phyloP scores from a whole-genome alignment of 1,284 basidiomycete genomes.

The Flammula alnicola region DNA sequence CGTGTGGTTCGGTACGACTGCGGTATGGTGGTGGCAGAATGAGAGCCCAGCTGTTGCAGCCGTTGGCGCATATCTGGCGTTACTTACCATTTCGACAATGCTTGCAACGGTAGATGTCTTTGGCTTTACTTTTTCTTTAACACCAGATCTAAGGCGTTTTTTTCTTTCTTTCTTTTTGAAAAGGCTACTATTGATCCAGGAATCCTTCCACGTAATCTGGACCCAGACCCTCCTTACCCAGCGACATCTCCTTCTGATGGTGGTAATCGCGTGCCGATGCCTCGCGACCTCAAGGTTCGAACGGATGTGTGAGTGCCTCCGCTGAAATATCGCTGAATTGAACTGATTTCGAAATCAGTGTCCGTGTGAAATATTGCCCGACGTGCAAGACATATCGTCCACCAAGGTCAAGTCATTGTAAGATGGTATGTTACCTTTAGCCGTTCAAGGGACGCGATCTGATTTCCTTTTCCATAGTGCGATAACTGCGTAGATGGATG shows the following conservation, averaged over 20 bases:
- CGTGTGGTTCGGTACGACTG: conserved; percentile 84
- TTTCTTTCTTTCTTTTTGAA: conserved; percentile 16
- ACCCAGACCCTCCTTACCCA: conserved; percentile 81
- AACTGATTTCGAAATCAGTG: conserved; percentile 46
- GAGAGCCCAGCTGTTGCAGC: conserved; percentile 73
- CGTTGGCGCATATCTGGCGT: conserved; percentile 78
- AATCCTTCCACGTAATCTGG: conserved; percentile 84
- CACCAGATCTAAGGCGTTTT: not conserved
- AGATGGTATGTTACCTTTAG: conserved; percentile 62
- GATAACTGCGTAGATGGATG: conserved; percentile 93
- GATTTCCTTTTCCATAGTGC: conserved; percentile 55
- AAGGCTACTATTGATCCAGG: conserved; percentile 87
- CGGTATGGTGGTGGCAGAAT: conserved; percentile 86
- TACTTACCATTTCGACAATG: conserved; percentile 80
- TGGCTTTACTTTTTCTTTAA: conserved; percentile 21
- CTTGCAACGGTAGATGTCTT: conserved; percentile 65
- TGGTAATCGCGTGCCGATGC: conserved; percentile 66
- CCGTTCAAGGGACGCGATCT: conserved; percentile 7
- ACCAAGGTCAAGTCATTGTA: conserved; percentile 90
- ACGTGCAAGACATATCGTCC: conserved; percentile 91
- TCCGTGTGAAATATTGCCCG: conserved; percentile 88
- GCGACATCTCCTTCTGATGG: conserved; percentile 63
- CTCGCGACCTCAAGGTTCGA: conserved; percentile 81
- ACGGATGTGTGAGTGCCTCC: conserved; percentile 68
- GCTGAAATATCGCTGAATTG: conserved; percentile 16